A percentile compares a stretch with the other conserved stretches of the same genome.
phyloP scores from a whole-genome alignment of 2,329 filamentous ascomycete genomes.

The Trichophyton rubrum region DNA sequence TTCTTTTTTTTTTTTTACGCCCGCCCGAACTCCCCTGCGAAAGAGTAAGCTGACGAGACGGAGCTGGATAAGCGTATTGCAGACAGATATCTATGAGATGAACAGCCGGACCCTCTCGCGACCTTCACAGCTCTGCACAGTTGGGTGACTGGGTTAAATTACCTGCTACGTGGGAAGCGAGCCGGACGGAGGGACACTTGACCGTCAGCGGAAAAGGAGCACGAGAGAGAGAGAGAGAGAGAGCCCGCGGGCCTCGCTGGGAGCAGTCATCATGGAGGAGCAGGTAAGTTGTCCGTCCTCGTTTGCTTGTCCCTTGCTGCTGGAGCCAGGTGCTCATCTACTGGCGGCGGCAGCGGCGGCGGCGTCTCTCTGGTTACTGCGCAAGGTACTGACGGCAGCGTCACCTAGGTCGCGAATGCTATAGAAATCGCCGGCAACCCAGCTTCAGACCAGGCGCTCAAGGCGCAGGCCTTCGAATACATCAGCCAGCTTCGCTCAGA shows the following conservation, averaged over 20 bases:
- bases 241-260: conserved; percentile 9
- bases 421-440: conserved; percentile 89
- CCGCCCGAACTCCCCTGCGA: too few relatives aligned
- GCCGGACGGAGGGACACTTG: not conserved
- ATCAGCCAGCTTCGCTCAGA: conserved; percentile 64
- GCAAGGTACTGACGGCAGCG: not conserved
- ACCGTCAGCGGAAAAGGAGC: not conserved
- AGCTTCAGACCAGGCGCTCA: conserved; percentile 58
- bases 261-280: conserved; percentile 34
- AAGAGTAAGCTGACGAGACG: too few relatives aligned
- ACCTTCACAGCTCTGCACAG: not conserved
- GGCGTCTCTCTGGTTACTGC: not conserved
- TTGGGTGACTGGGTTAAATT: not conserved
- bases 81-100: not conserved
- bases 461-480: conserved; percentile 56
- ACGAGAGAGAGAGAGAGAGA: not conserved
- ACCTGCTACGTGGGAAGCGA: not conserved
- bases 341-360: conserved; percentile 3
- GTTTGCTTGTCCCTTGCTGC: not conserved
- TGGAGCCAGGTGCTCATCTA: too few relatives aligned
- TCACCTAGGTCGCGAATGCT: conserved; percentile 72
- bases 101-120: not conserved
- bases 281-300: conserved; percentile 22
- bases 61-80: too few relatives aligned
- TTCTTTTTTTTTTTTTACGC: too few relatives aligned